Evolutionary conservation across 2,329 filamentous ascomycete genomes (phyloP).

Genomic region (Rhinocladiella mackenziei): DNA sequence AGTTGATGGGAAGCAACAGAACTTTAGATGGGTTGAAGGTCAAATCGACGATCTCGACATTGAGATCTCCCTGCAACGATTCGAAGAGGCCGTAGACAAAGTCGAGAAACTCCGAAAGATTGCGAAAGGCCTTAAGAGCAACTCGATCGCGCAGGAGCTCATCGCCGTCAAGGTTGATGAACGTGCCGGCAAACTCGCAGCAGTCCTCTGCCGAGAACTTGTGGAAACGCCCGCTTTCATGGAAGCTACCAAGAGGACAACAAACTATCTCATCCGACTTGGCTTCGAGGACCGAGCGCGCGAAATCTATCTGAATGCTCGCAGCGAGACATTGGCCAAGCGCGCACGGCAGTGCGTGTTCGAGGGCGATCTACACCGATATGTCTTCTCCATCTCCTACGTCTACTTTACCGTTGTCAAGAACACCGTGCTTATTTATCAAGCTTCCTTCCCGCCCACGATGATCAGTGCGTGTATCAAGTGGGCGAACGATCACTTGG

Average conservation of each 20-base stretch:
- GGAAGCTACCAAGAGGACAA: constrained; percentile 72
- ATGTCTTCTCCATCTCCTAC: constrained; percentile 92
- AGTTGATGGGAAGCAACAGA: constrained; percentile 93
- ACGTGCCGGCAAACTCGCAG: constrained; percentile 71
- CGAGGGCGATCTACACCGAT: constrained; percentile 84
- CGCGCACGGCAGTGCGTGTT: constrained; percentile 89
- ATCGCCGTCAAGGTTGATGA: constrained; percentile 89
- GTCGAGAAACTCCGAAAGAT: constrained; percentile 82
- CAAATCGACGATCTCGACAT: constrained; percentile 97
- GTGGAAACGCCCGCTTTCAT: constrained; percentile 72
- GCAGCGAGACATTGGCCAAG: constrained; percentile 73
- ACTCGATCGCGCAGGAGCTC: constrained; percentile 82
- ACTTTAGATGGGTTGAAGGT: constrained; percentile 88
- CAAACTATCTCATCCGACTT: constrained; percentile 77
- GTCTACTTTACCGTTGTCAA: constrained; percentile 93
- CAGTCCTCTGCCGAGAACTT: constrained; percentile 71
- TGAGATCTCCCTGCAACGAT: constrained; percentile 83
- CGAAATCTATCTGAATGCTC: constrained; percentile 77
- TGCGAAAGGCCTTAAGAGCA: constrained; percentile 75
- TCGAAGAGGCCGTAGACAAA: constrained; percentile 75
- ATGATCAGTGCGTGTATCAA: constrained; percentile 95
- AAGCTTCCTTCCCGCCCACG: constrained; percentile 74
- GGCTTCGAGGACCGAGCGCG: constrained; percentile 87
- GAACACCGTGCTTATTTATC: constrained; percentile 87
- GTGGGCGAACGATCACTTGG: constrained; percentile 95